Evolutionary conservation across 176 grass and related monocot species (phyloP).

Genomic region (Hsuehochloa calcarea): DNA sequence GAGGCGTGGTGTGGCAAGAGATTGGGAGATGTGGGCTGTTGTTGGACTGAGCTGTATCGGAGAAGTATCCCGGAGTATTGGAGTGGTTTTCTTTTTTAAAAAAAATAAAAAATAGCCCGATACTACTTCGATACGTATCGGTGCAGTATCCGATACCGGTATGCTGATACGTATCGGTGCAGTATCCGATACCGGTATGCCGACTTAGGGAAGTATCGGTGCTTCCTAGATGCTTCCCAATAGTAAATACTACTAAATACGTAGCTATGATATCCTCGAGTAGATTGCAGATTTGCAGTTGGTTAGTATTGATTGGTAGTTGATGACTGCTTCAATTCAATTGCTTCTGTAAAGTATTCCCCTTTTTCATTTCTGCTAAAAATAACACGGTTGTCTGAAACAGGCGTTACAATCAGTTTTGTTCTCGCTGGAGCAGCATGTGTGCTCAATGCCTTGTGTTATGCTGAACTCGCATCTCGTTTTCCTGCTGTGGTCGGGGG

Average conservation of each 20-base stretch:
- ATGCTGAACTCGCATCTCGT: slow-evolving; percentile 88
- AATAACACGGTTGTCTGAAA: slow-evolving; percentile 6
- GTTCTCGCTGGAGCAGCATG: slow-evolving; percentile 81
- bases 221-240: no score
- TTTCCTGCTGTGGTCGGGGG: slow-evolving; percentile 92
- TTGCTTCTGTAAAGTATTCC: neutral
- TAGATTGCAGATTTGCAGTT: neutral
- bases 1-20: no score
- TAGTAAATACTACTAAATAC: neutral
- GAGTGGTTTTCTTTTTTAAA: no score
- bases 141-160: no score
- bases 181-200: no score
- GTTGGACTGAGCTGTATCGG: no score
- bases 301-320: neutral
- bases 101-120: no score
- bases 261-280: neutral
- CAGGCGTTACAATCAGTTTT: slow-evolving; percentile 96
- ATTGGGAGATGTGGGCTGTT: no score
- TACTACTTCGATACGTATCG: no score
- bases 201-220: no score
- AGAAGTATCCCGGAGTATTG: no score
- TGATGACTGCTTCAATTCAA: neutral
- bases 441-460: slow-evolving; percentile 83
- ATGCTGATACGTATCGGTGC: no score
- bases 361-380: neutral